Conservation (phyloP, 1,284 basidiomycete species). For the Ustilago hordei region DNA sequence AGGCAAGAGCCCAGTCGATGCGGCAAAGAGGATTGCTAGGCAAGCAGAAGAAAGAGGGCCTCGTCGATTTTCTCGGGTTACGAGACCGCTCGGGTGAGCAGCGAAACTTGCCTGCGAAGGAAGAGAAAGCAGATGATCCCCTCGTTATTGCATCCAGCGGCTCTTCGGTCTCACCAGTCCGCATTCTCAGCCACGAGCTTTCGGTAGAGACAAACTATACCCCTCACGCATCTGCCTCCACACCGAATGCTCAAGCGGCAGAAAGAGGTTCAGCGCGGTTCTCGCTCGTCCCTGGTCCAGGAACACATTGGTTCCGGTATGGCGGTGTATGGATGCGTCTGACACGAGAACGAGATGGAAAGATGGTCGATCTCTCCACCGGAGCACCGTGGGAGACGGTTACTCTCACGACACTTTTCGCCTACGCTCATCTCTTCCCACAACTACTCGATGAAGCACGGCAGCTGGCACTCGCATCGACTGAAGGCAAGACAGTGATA, state of each 20-base stretch:
- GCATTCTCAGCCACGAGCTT: conserved; percentile 78
- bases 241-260: conserved; percentile 39
- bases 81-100: conserved; percentile 28
- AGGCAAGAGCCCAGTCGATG: conserved; percentile 67
- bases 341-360: conserved; percentile 83
- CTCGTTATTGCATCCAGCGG: conserved; percentile 68
- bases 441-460: conserved; percentile 86
- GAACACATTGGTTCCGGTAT: conserved; percentile 92
- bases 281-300: conserved; percentile 93
- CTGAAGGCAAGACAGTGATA: conserved; percentile 94
- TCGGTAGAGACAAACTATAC: conserved; percentile 83
- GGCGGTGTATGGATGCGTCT: conserved; percentile 89
- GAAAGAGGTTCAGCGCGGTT: conserved; percentile 74
- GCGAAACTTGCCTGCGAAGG: neutral
- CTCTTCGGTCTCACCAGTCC: conserved; percentile 69
- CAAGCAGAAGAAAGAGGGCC: conserved; percentile 53
- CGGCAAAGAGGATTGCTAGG: conserved; percentile 56
- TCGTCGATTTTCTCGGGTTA: conserved; percentile 60
- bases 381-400: conserved; percentile 98
- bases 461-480: conserved; percentile 83
- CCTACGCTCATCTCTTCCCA: conserved; percentile 85
- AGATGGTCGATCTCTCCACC: conserved; percentile 87
- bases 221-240: conserved; percentile 40
- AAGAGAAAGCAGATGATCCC: conserved; percentile 61
- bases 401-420: conserved; percentile 89